Evolutionary conservation across 345 rosid species (phyloP).

Genomic region (Aquilaria yunnanensis): DNA sequence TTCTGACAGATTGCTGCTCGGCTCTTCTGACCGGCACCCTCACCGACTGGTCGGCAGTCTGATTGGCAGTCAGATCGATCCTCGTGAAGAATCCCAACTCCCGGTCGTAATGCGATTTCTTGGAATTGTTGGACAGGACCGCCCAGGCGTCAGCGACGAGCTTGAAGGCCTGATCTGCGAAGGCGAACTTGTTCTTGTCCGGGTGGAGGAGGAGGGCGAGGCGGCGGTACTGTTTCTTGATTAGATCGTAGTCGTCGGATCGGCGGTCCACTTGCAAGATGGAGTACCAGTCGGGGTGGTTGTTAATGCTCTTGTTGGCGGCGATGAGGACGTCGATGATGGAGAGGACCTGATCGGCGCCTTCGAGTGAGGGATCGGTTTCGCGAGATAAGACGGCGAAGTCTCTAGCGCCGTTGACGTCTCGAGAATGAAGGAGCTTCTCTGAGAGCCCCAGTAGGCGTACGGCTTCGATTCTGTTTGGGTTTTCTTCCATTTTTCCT

Average conservation of each 20-base stretch:
- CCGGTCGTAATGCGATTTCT: conserved; percentile 50
- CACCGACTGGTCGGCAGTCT: conserved; percentile 2
- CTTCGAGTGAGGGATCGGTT: conserved; percentile 71
- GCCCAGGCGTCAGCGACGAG: conserved; percentile 86
- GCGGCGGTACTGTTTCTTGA: conserved; percentile 71
- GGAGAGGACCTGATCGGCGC: conserved; percentile 81
- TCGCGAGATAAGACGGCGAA: conserved; percentile 74
- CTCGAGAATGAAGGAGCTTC: conserved; percentile 59
- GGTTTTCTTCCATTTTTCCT: conserved; percentile 35
- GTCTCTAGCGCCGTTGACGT: conserved; percentile 58
- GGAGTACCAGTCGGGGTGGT: conserved; percentile 66
- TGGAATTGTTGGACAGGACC: conserved; percentile 46
- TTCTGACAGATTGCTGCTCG: conserved; percentile 13
- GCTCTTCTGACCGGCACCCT: conserved; percentile 34
- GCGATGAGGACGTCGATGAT: conserved; percentile 63
- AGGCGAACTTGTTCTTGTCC: conserved; percentile 63
- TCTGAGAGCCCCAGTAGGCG: conserved; percentile 78
- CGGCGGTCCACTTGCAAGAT: conserved; percentile 56
- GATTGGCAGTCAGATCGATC: conserved; percentile 38
- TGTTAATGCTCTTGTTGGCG: conserved; percentile 47
- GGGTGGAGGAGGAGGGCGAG: conserved; percentile 82
- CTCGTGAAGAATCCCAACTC: conserved; percentile 41
- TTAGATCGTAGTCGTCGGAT: conserved; percentile 44
- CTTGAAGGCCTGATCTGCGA: conserved; percentile 72
- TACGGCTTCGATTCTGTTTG: conserved; percentile 55